Base-by-base conservation (phyloP, 345 rosid genomes). In the Rhizophora mangle region DNA sequence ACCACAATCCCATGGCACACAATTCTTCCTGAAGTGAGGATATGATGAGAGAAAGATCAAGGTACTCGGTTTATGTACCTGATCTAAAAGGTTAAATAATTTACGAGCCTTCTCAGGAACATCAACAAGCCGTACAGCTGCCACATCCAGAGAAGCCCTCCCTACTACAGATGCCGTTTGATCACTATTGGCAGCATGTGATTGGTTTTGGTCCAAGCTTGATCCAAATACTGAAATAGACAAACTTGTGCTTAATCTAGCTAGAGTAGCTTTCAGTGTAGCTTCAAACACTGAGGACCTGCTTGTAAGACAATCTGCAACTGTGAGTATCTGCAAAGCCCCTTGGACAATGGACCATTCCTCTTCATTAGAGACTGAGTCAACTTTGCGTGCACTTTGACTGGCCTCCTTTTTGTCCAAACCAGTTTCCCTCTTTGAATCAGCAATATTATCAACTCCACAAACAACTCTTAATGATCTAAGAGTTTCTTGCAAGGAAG, bases 311-410 rank as follows among this genome's bases (percentile, higher is more conserved):
- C 96, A 89, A 78, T 95, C 99, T 78, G 96, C 96, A 52, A 95
- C 97, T 10, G 97, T 95, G 24, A 95, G 91, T 75, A 95, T 85
- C 80, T 95, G 99, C 69, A 95, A 68, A 62, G 97, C 93, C 76
- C 97, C 99, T 75, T 92, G 97, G 62, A 95, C 96, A 63, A 95
- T 92, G 65, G 99, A 95, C 99, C 99, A 95, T 80, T 95, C 99
- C 82, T 89, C 96, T 68, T 95, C 99, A 79, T 87, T 92, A 27
- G 97, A 95, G 57, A 84, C 75, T 74, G 68, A 72, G 65, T 90
- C 96, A 56, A 39, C 82, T 82, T 84, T 92, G 47, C 93, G 88
- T 58, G 85, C 71, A 77, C 69, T 83, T 76, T 85, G 89, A 72
- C 78, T 70, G 36, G 78, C 89, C 15, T 91, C 98, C 70, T 85